These are phyloP conservation scores for Chaetomium olivaceum DNA, from an alignment of 2,329 filamentous ascomycete genomes.

Conservation along the genomic window DNA sequence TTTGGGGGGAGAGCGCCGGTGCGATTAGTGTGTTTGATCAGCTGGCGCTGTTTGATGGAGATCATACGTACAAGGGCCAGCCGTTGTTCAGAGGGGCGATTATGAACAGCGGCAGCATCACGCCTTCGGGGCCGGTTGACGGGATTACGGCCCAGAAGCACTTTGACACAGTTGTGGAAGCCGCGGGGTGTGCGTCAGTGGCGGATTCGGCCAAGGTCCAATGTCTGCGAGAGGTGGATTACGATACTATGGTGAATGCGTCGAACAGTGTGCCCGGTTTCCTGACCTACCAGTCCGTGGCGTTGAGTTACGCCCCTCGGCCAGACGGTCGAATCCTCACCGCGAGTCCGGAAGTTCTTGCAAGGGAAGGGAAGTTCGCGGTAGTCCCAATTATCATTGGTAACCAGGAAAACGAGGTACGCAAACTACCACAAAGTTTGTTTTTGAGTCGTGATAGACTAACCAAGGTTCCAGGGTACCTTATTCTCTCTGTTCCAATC, in stretches of 20 bases:
- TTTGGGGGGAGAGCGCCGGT: conserved; percentile 74
- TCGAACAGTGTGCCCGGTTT: conserved; percentile 70
- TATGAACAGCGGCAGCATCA: conserved; percentile 70
- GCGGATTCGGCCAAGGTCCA: conserved; percentile 56
- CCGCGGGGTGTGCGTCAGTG: conserved; percentile 58
- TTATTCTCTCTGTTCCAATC: conserved; percentile 69
- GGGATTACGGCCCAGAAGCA: conserved; percentile 63
- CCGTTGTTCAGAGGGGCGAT: conserved; percentile 74
- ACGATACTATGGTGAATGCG: conserved; percentile 62
- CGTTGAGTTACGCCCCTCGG: conserved; percentile 72
- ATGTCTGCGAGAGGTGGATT: conserved; percentile 64
- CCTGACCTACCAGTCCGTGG: conserved; percentile 66
- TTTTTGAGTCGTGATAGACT: neutral
- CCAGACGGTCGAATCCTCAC: conserved; percentile 67
- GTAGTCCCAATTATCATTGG: conserved; percentile 60
- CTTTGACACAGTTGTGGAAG: conserved; percentile 62
- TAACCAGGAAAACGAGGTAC: conserved; percentile 71
- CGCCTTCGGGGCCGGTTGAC: conserved; percentile 65
- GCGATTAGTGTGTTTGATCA: conserved; percentile 75
- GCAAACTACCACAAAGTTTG: neutral
- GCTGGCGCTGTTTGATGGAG: conserved; percentile 70
- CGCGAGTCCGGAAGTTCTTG: conserved; percentile 62
- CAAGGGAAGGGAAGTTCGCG: conserved; percentile 50
- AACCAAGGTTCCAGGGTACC: conserved; percentile 51
- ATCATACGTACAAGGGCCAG: conserved; percentile 73